phyloP scores from a whole-genome alignment of 1,284 basidiomycete genomes.

The Tranzscheliella williamsii region DNA sequence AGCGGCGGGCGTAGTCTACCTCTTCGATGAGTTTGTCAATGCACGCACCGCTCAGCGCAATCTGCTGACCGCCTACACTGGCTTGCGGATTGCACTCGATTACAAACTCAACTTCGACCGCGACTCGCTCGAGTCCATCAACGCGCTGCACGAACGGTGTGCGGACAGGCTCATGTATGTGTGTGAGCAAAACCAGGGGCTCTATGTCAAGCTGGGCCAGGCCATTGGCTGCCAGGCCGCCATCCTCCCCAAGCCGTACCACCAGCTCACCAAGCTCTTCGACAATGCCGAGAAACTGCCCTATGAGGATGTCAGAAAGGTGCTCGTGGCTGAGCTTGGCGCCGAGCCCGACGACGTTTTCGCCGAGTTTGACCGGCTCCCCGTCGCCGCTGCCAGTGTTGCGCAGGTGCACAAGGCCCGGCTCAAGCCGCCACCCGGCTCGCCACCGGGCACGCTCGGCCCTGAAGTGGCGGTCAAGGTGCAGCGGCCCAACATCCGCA shows the following conservation, averaged over 20 bases:
- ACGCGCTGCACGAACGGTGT: conserved; percentile 49
- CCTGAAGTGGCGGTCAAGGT: conserved; percentile 53
- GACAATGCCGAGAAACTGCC: conserved; percentile 49
- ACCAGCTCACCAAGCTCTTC: conserved; percentile 47
- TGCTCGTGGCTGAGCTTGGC: conserved; percentile 43
- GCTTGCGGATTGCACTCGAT: conserved; percentile 46
- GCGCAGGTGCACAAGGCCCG: conserved; percentile 52
- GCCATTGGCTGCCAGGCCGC: conserved; percentile 50
- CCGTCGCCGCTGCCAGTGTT: conserved; percentile 50
- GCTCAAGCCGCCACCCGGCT: conserved; percentile 13
- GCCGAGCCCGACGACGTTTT: conserved; percentile 40
- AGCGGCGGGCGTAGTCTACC: conserved; percentile 6
- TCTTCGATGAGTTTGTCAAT: conserved; percentile 37
- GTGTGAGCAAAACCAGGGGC: conserved; percentile 51
- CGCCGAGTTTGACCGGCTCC: conserved; percentile 35
- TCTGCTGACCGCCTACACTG: conserved; percentile 39
- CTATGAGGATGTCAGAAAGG: conserved; percentile 35
- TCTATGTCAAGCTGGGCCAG: conserved; percentile 54
- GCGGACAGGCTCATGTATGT: conserved; percentile 44
- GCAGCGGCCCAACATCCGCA: conserved; percentile 49
- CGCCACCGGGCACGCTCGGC: conserved; percentile 14
- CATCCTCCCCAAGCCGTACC: conserved; percentile 52
- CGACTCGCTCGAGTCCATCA: conserved; percentile 36
- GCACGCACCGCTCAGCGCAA: conserved; percentile 41
- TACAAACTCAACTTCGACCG: conserved; percentile 56